A percentile compares a stretch with the other conserved stretches of the same genome.
phyloP scores from a whole-genome alignment of 2,329 filamentous ascomycete species.

The Fusarium proliferatum region DNA sequence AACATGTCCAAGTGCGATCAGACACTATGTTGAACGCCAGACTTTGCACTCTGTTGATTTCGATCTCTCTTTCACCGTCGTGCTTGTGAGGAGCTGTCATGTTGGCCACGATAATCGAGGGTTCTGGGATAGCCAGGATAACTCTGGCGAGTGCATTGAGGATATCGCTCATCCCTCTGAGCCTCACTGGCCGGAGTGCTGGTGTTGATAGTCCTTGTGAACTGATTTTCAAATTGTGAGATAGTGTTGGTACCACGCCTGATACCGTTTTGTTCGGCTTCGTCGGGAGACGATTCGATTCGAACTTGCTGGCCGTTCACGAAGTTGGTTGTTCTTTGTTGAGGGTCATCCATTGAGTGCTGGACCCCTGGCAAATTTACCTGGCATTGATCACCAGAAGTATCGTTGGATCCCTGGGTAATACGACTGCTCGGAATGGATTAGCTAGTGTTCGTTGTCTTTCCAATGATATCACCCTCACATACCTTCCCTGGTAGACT shows the following conservation, averaged over 20 bases:
- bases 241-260: neutral
- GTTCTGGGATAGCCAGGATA: neutral
- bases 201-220: neutral
- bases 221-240: conserved; percentile 5
- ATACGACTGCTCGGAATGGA: neutral
- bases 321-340: conserved; percentile 3
- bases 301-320: conserved; percentile 1
- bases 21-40: neutral
- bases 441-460: neutral
- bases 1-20: neutral
- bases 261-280: neutral
- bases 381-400: neutral
- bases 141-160: neutral
- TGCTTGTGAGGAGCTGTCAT: neutral
- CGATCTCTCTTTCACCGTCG: neutral
- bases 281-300: neutral
- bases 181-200: neutral
- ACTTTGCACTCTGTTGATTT: neutral
- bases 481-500: conserved; percentile 32
- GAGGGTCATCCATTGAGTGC: neutral
- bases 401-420: neutral
- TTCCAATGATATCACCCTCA: neutral
- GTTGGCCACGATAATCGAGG: neutral
- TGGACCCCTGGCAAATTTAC: conserved; percentile 1
- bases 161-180: neutral